Evolutionary conservation across 768 basidiomycete genomes (phyloP).

Genomic region (Suillus subaureus): DNA sequence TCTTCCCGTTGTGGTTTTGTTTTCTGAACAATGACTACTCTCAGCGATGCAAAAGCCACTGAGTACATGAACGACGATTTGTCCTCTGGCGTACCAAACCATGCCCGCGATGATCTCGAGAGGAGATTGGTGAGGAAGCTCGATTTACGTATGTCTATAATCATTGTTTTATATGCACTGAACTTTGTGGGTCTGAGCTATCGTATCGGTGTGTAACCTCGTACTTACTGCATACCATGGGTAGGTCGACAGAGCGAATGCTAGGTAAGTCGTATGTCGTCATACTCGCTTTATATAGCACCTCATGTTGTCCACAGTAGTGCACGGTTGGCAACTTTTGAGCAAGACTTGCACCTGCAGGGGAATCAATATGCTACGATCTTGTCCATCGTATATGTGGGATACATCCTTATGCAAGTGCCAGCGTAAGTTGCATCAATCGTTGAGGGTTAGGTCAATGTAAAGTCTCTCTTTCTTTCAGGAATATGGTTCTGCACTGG

Average conservation of each 20-base stretch:
- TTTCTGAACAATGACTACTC: not conserved
- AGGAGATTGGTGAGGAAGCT: conserved; percentile 11
- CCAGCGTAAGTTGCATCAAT: conserved; percentile 13
- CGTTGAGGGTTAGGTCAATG: not conserved
- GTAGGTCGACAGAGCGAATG: conserved; percentile 14
- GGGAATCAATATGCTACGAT: conserved; percentile 27
- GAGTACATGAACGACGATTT: not conserved
- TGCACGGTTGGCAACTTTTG: conserved; percentile 26
- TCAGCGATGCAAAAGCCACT: not conserved
- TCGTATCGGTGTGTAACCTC: not conserved
- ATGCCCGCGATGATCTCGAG: not conserved
- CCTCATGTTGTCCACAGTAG: conserved; percentile 4
- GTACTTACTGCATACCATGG: not conserved
- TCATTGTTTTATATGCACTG: conserved; percentile 13
- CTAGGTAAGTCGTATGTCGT: not conserved
- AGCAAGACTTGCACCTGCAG: conserved; percentile 24
- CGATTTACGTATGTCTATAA: conserved; percentile 9
- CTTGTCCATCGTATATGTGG: conserved; percentile 28
- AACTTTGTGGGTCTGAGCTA: conserved; percentile 12
- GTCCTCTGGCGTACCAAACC: not conserved
- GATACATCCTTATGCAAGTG: conserved; percentile 30
- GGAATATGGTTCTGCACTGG: conserved; percentile 35
- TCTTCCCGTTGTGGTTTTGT: not conserved
- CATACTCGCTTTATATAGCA: not conserved
- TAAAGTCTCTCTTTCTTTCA: not conserved